Base-by-base conservation (phyloP, 2,329 filamentous ascomycete genomes). In the Colletotrichum higginsianum region DNA sequence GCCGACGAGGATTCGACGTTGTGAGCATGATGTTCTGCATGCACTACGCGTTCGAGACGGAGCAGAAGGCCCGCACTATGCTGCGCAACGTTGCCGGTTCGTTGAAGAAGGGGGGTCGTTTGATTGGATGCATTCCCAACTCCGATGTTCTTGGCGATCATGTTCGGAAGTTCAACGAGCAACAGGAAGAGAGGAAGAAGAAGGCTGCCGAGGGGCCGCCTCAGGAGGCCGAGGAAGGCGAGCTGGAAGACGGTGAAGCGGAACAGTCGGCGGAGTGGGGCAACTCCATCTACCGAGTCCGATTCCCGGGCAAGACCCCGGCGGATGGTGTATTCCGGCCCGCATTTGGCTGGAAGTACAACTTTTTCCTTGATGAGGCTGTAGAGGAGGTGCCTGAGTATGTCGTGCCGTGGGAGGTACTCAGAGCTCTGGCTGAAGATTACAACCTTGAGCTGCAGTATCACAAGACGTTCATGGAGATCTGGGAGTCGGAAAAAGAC, bases 1-100 rank as follows among this genome's bases (percentile, higher is more conserved):
- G 91, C 73, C 90, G 90, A 64, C 92, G 92, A 66, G 95, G 96
- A 4, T 99, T 98, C 77, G 96, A 99, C 80, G 93, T 98, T 52
- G 96, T 99, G 74, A 95, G 93, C 79, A 98, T 98, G 90, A 99
- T 99, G 96, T 99, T 99, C 82, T 97, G 95, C 78, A 96, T 99
- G 91, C 96, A 99, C 84, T 99, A 99, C 81, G 95, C 96, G 7
- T 99, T 98, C 76, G 96, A 98, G 84, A 94, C 87, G 63, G 96
- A 99, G 81, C 89, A 90, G 58, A 97, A 98, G 81, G 94, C 96
- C 2, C 90, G 94, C 55, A 93, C 90, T 74, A 98, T 99, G 96
- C 87, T 99, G 67, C 90, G 91, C 77, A 99, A 99, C 78, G 96
- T 99, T 3, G 92, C 96, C 0, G 93, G 95, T 1, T 90, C 93